Base-by-base conservation (phyloP, 352 stramenopile genomes). In the Phytophthora sp. region DNA sequence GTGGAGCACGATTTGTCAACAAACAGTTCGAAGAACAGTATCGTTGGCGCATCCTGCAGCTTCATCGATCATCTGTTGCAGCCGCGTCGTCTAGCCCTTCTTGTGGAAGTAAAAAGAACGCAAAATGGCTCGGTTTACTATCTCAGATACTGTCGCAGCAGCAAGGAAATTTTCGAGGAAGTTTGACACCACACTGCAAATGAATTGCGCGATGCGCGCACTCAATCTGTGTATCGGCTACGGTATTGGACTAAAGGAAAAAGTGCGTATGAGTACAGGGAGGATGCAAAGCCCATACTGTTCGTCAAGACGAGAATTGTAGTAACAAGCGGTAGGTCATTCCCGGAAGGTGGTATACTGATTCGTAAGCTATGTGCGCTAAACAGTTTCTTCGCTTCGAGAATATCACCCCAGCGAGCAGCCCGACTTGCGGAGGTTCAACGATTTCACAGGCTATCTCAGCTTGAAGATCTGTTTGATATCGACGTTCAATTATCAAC, bases 301-400 rank as follows among this genome's bases (percentile, higher is more conserved):
- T 51, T n/a, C 3, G 35, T 44, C 7, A 52, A 57, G 33, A 57
- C 31, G 27, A 47, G 11, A 12, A 18, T 51, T 12, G 57, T 64
- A 2, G 35, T 57, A 0, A 64, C 35, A 1, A 4, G 27, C 13
- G 57, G 26, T 23, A 46, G 45, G 1, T 24, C 45, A 20, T 64
- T 57, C 15, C 33, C 57, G 0, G 45, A 64, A 24, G 53, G 53
- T 26, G 35, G 57, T 7, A 7, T 20, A 0, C 11, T 57, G 2
- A 64, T 64, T 9, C 57, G 57, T 4, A 64, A 64, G 4, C 6
- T 64, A 1, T 35, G 57, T 27, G 18, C 45, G 20, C n/a, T 64
- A 2, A 57, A 57, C 33, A 64, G 41, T 13, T 55, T 30, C 5
- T 63, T 55, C 4, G 26, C 52, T 26, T 59, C 49, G 1, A 36